phyloP scores from a whole-genome alignment of 768 basidiomycete species.

The Mycena vitilis region DNA sequence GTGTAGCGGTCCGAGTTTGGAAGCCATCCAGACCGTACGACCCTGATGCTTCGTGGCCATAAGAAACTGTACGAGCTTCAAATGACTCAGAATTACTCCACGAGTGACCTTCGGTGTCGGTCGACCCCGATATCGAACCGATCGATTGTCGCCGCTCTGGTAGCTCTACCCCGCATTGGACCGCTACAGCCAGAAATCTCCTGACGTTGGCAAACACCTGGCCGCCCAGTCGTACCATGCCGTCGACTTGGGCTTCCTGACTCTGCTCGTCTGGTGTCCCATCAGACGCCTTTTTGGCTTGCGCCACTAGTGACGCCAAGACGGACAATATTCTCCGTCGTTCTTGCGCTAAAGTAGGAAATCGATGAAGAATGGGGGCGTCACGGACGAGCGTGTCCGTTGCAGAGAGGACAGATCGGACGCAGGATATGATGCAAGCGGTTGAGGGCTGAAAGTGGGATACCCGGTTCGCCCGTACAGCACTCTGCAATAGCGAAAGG shows the following conservation, averaged over 20 bases:
- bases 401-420: conserved; percentile 85
- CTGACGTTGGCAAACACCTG: conserved; percentile 86
- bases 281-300: conserved; percentile 76
- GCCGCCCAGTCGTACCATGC: conserved; percentile 84
- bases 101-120: conserved; percentile 43
- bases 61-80: conserved; percentile 42
- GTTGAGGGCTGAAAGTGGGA: conserved; percentile 94
- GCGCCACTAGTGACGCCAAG: conserved; percentile 84
- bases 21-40: conserved; percentile 32
- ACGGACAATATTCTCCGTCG: conserved; percentile 86
- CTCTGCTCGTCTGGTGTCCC: conserved; percentile 57
- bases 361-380: conserved; percentile 74
- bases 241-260: conserved; percentile 69
- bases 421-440: conserved; percentile 94
- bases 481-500: conserved; percentile 85
- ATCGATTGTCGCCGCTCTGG: conserved; percentile 59
- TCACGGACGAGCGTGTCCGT: conserved; percentile 89
- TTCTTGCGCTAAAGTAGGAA: conserved; percentile 76
- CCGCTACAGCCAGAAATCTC: conserved; percentile 80
- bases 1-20: conserved; percentile 25
- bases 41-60: conserved; percentile 41
- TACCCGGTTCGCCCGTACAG: conserved; percentile 80
- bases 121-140: conserved; percentile 44
- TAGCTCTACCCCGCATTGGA: conserved; percentile 79
- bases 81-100: conserved; percentile 48